Evolutionary conservation across 202 grass and related monocot genomes (phyloP), one percentile per base, ranked within the genome.

Genomic region (Panicum hallii): DNA sequence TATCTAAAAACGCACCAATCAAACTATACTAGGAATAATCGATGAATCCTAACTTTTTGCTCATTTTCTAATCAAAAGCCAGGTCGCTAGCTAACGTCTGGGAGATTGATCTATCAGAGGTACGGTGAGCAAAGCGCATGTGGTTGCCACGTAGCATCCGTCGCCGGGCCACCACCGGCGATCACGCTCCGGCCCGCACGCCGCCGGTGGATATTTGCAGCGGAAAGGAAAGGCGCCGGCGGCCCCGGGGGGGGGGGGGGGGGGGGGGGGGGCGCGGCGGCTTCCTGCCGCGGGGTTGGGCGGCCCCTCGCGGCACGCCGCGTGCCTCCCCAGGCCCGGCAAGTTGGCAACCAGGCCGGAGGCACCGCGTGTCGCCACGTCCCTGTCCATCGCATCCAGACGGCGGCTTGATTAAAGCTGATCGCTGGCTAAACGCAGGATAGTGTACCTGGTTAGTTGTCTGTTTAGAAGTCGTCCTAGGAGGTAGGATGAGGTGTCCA

Each of bases 281-380:
- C 48, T 6, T 20, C 36, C 62, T 83, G 79, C 54, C 54, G 78
- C 77, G 26, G 36, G 7, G 68, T 17, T 80, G 17, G 50, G 38
- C 57, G 16, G 11, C 67, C n/a, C 81, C 87, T 23, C 60, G 50
- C 70, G 2, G 63, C 82, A 89, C 82, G 87, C 82, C 14, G 70
- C 63, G 62, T 85, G 82, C 87, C 76, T 70, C 82, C 86, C 74
- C 28, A 3, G 6, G 3, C 34, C 66, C 80, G 55, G 53, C 86
- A 88, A 4, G 32, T 32, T 32, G 32, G 32, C 32, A 38, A 38
- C 5, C 32, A 32, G 32, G 32, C 32, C 32, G 32, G 32, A 32
- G 32, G 32, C 32, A 32, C 32, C 36, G 36, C 36, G 36, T 38
- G 49, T 74, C 71, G 12, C 15, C 48, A 74, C 71, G 71, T 54